These are phyloP conservation scores for Flaveria floridana DNA, from an alignment of 140 eudicot genomes.

Conservation along the genomic window DNA sequence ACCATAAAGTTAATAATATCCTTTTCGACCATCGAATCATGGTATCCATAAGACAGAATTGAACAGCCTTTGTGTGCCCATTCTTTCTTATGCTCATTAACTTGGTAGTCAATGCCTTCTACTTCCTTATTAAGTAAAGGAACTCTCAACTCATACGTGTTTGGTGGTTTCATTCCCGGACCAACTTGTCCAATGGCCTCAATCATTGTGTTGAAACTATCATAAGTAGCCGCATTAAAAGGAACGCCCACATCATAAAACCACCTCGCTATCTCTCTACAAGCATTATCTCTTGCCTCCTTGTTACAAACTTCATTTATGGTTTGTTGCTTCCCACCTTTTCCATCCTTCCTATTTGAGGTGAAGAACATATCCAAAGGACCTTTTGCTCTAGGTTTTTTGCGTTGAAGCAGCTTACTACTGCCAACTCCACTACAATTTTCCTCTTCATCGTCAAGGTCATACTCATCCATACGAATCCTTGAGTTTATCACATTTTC, in stretches of 20 bases:
- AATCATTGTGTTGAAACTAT: slow-evolving; percentile 14
- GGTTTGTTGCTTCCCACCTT: background rate
- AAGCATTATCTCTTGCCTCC: slow-evolving; percentile 19
- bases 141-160: slow-evolving; percentile 16
- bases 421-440: background rate
- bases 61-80: slow-evolving; percentile 36
- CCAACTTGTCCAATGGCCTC: slow-evolving; percentile 33
- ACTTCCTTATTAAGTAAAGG: slow-evolving; percentile 19
- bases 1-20: slow-evolving; percentile 29
- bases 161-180: slow-evolving; percentile 29
- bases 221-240: slow-evolving; percentile 21
- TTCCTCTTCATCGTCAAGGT: background rate
- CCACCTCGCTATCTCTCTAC: slow-evolving; percentile 29
- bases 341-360: background rate
- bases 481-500: slow-evolving; percentile 11
- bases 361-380: background rate
- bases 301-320: slow-evolving; percentile 6
- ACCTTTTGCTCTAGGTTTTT: slow-evolving; percentile 1
- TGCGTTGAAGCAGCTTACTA: background rate
- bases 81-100: slow-evolving; percentile 27
- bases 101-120: background rate
- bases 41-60: slow-evolving; percentile 30
- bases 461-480: background rate
- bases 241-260: slow-evolving; percentile 27
- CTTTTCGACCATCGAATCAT: slow-evolving; percentile 22